phyloP scores from a whole-genome alignment of 805 yeast genomes.

The Metschnikowia similis region DNA sequence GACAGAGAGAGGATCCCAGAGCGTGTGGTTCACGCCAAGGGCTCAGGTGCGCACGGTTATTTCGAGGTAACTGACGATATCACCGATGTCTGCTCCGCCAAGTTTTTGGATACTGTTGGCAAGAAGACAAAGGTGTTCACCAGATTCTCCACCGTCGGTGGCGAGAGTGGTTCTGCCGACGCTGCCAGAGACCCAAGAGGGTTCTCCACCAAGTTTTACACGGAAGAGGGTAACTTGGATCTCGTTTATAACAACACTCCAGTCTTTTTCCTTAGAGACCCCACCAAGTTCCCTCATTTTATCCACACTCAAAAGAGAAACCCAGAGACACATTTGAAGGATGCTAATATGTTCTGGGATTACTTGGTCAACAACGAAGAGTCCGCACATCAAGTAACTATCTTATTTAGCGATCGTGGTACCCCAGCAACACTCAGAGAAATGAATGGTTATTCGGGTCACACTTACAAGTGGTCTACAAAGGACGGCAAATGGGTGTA shows the following conservation, averaged over 20 bases:
- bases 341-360: slow-evolving; percentile 83
- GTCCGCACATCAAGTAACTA: slow-evolving; percentile 69
- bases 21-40: slow-evolving; percentile 91
- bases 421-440: slow-evolving; percentile 71
- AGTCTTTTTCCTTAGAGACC: slow-evolving; percentile 79
- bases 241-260: slow-evolving; percentile 87
- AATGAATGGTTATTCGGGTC: slow-evolving; percentile 85
- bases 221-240: slow-evolving; percentile 82
- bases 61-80: slow-evolving; percentile 74
- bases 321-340: slow-evolving; percentile 75
- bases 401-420: slow-evolving; percentile 76
- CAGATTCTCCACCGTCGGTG: slow-evolving; percentile 85
- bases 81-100: slow-evolving; percentile 24
- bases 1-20: slow-evolving; percentile 90
- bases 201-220: slow-evolving; percentile 72
- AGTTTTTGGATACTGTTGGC: slow-evolving; percentile 26
- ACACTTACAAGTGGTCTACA: slow-evolving; percentile 77
- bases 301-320: slow-evolving; percentile 87
- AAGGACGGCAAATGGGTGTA: slow-evolving; percentile 71
- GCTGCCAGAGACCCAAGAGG: slow-evolving; percentile 89
- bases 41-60: slow-evolving; percentile 85
- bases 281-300: slow-evolving; percentile 80
- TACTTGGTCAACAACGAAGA: slow-evolving; percentile 71
- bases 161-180: slow-evolving; percentile 78
- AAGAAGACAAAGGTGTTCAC: slow-evolving; percentile 44